Evolutionary conservation across 2,329 filamentous ascomycete genomes (phyloP), one percentile per base, ranked within the genome.

Genomic region (Cercospora janseana): DNA sequence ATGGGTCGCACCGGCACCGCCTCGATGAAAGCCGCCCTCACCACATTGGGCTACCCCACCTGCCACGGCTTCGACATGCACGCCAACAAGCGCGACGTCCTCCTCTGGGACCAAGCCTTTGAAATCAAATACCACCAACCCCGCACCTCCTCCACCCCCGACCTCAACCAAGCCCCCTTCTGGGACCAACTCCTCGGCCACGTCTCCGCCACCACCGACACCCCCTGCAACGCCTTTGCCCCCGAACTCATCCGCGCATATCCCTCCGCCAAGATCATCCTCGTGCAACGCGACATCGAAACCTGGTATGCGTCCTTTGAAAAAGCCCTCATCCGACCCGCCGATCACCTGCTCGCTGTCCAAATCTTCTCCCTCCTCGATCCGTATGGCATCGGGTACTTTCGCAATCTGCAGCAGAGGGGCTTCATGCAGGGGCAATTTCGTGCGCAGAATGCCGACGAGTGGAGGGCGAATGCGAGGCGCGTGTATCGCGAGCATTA

Each of bases 51-150:
- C 20, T 59, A 59, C 29, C 54, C 55, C 6, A 57, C 52, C 10
- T 55, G 52, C 7, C 60, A 64, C 44, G 54, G 53, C 35, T 56
- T 59, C 27, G 56, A 56, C 24, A 56, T 57, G 48, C 52, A 58
- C 24, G 46, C 46, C 67, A 85, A 82, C 66, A 79, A 79, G 5
- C 78, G 76, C 23, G 82, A 85, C 60, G 79, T 77, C 37, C 72
- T 83, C 24, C 78, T 85, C 70, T 87, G 83, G 83, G 79, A 80
- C 70, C 79, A 86, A 53, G 83, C 83, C 28, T 75, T 86, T 46
- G 69, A 71, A 16, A 80, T 80, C 54, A 80, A 81, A 44, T 58
- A 51, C 18, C 52, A 49, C 41, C n/a, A 45, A 44, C 32, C 27
- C 42, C 23, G 48, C 29, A 4, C 45, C 52, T 4, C 15, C n/a